Base-by-base conservation (phyloP, 768 basidiomycete genomes). In the Lactarius trivialis region DNA sequence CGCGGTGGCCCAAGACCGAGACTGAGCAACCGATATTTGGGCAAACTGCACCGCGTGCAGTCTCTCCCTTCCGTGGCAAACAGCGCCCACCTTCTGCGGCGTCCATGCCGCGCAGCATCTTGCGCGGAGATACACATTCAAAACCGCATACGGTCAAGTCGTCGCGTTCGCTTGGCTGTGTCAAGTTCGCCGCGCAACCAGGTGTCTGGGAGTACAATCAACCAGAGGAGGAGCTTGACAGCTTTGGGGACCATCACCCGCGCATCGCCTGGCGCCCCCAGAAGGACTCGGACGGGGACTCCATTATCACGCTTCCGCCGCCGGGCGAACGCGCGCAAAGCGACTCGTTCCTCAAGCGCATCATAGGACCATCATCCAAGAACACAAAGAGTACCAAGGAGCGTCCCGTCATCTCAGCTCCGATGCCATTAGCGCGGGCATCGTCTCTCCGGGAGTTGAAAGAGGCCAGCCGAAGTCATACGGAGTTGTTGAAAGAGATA, bases 381-480 rank as follows among this genome's bases (percentile, higher is more conserved):
- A 51, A 43, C 28, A 15, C 60, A 50, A 55, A 59, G 37, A 43
- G 45, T 32, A 30, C 55, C 64, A 50, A 65, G 14, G 70, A 67
- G 28, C 69, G 70, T 36, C 73, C 70, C 24, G 45, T 62, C 32
- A 75, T 75, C 58, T 75, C 74, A 12, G 72, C 71, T 30, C 74
- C 74, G 36, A 69, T 71, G 61, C 73, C 73, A 21, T 65, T 75
- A 11, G 64, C 60, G 45, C 58, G 60, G n/a, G 55, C 67, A 21
- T 55, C 64, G 24, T 67, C 67, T 36, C 8, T 67, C 11, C 56
- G 64, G 6, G 61, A 65, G 21, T 33, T 65, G 63, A 65, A 60
- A 55, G 60, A 67, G 19, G 53, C 57, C 15, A 64, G 8, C 51
- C 57, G 53, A 51, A 64, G 65, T 51, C 65, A 64, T 52, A 45